A percentile compares a stretch with the other conserved stretches of the same genome.
Conservation (phyloP, 306 rosid species). For the Castanospermum australe region DNA sequence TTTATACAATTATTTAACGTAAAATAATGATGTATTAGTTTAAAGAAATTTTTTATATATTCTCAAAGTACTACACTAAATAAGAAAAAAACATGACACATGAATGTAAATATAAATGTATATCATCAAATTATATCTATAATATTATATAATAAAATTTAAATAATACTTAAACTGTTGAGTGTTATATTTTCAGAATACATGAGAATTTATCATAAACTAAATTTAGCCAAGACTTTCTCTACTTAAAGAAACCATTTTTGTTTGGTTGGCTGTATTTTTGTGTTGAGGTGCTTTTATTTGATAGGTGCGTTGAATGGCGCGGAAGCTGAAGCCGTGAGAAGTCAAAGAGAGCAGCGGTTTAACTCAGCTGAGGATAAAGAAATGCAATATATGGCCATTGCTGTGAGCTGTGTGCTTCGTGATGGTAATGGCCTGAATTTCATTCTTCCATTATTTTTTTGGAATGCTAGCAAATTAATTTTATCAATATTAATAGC, state of each 20-base stretch:
- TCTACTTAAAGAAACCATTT: neutral
- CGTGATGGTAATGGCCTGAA: conserved; percentile 15
- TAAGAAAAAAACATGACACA: too few relatives aligned
- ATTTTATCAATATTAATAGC: neutral
- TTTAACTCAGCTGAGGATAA: neutral
- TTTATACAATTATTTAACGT: too few relatives aligned
- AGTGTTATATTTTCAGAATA: too few relatives aligned
- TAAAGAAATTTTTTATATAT: too few relatives aligned
- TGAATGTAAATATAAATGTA: too few relatives aligned
- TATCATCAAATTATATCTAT: too few relatives aligned
- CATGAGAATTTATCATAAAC: too few relatives aligned
- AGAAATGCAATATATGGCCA: neutral
- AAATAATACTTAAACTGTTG: too few relatives aligned
- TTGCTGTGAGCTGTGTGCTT: conserved; percentile 23
- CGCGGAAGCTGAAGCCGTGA: conserved; percentile 3
- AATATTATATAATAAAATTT: too few relatives aligned
- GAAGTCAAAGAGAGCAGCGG: conserved; percentile 23
- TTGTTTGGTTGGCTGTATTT: neutral
- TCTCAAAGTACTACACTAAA: too few relatives aligned
- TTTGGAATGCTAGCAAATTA: neutral
- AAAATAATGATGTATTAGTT: too few relatives aligned
- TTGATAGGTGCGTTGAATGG: conserved; percentile 23
- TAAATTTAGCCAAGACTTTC: too few relatives aligned
- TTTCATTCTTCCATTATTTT: conserved; percentile 3
- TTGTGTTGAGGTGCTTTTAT: neutral